phyloP scores from a whole-genome alignment of 1,284 basidiomycete species.

The Leccinum griseonigrum region DNA sequence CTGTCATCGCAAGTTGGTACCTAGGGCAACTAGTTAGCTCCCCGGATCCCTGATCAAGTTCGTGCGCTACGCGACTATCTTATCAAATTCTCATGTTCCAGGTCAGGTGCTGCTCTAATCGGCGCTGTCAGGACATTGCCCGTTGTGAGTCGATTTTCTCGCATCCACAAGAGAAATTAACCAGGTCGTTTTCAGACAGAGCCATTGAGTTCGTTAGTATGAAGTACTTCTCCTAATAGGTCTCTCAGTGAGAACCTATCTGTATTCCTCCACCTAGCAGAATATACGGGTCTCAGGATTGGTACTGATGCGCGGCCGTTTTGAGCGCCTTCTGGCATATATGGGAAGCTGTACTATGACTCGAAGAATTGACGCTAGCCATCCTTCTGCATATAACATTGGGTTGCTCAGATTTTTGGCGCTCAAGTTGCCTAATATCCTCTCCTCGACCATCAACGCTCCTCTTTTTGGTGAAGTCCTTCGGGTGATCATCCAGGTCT shows the following conservation, averaged over 20 bases:
- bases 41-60: background rate
- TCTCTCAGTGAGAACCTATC: background rate
- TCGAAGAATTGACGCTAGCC: background rate
- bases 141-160: background rate
- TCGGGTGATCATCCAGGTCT: background rate
- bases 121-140: background rate
- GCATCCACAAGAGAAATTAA: background rate
- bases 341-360: background rate
- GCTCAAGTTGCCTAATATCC: background rate
- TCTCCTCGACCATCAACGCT: background rate
- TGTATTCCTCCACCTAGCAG: background rate
- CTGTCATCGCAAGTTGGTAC: background rate
- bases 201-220: background rate
- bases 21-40: background rate
- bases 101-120: background rate
- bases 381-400: background rate
- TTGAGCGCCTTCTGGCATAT: background rate
- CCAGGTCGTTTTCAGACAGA: background rate
- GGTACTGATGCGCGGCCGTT: background rate
- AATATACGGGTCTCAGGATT: background rate
- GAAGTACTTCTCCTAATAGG: background rate
- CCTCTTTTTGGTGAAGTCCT: background rate
- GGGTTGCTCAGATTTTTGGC: background rate
- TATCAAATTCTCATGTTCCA: background rate
- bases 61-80: background rate